Evolutionary conservation across 2,329 filamentous ascomycete genomes (phyloP).

Genomic region (Curvularia sp.): DNA sequence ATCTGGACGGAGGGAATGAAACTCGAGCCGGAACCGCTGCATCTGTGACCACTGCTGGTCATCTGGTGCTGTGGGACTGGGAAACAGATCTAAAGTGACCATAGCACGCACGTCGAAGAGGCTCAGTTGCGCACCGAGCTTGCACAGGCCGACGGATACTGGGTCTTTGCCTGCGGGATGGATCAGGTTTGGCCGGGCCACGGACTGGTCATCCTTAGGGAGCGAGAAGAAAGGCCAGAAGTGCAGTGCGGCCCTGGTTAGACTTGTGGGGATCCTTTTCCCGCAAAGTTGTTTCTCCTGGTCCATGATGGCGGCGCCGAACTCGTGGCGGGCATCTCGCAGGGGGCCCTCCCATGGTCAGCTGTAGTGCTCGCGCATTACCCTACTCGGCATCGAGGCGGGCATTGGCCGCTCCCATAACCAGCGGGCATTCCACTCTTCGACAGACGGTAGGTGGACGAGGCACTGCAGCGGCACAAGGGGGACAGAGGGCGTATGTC

Average conservation of each 20-base stretch:
- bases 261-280: conserved; percentile 14
- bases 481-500: conserved; percentile 25
- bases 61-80: conserved; percentile 11
- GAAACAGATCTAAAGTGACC: conserved; percentile 19
- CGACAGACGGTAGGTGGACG: conserved; percentile 14
- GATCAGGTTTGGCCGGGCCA: conserved; percentile 20
- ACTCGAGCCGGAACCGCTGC: conserved; percentile 23
- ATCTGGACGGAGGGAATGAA: conserved; percentile 23
- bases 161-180: conserved; percentile 21
- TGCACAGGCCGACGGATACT: conserved; percentile 17
- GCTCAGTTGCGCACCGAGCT: conserved; percentile 17
- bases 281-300: conserved; percentile 19
- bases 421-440: conserved; percentile 20
- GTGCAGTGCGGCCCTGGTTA: conserved; percentile 19
- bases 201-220: conserved; percentile 13
- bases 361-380: conserved; percentile 19
- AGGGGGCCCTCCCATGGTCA: conserved; percentile 21
- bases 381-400: conserved; percentile 15
- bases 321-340: conserved; percentile 24
- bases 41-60: conserved; percentile 22
- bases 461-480: conserved; percentile 22
- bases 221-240: conserved; percentile 20
- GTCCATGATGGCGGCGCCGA: conserved; percentile 20
- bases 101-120: conserved; percentile 21
- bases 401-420: conserved; percentile 23